phyloP scores from a whole-genome alignment of 2,329 filamentous ascomycete species.

The Aureobasidium namibiae region DNA sequence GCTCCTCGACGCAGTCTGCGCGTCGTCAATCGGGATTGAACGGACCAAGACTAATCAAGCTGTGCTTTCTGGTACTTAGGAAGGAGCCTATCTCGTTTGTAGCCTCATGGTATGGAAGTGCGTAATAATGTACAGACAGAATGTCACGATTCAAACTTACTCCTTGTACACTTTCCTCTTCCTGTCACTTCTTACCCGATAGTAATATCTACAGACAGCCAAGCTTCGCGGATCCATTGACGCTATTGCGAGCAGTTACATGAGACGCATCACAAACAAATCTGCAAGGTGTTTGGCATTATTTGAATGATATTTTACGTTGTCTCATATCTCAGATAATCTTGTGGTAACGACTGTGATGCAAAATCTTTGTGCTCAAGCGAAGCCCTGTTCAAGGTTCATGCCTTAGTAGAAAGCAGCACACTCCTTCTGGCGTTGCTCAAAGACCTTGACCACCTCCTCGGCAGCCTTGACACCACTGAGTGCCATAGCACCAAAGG shows the following conservation, averaged over 20 bases:
- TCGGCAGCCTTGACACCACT: constrained; percentile 86
- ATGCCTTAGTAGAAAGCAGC: constrained; percentile 19
- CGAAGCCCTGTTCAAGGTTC: not conserved
- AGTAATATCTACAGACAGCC: too few relatives aligned
- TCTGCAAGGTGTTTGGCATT: not conserved
- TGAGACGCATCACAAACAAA: too few relatives aligned
- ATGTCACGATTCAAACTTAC: not conserved
- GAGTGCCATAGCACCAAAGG: constrained; percentile 83
- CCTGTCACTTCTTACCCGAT: too few relatives aligned
- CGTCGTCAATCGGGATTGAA: constrained; percentile 54
- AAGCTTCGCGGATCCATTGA: too few relatives aligned
- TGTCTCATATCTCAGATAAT: not conserved
- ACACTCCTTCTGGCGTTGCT: constrained; percentile 69
- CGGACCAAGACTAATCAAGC: not conserved
- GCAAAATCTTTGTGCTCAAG: not conserved
- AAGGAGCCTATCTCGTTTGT: not conserved
- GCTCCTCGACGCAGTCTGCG: constrained; percentile 60
- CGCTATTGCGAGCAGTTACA: too few relatives aligned
- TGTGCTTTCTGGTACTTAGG: not conserved
- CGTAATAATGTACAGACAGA: not conserved
- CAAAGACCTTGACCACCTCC: constrained; percentile 70
- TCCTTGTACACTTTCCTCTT: not conserved
- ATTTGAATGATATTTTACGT: not conserved
- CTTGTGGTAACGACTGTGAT: not conserved
- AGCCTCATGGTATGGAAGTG: not conserved